phyloP scores from a whole-genome alignment of 116 monocot species.

The Papilionanthe hybrid region DNA sequence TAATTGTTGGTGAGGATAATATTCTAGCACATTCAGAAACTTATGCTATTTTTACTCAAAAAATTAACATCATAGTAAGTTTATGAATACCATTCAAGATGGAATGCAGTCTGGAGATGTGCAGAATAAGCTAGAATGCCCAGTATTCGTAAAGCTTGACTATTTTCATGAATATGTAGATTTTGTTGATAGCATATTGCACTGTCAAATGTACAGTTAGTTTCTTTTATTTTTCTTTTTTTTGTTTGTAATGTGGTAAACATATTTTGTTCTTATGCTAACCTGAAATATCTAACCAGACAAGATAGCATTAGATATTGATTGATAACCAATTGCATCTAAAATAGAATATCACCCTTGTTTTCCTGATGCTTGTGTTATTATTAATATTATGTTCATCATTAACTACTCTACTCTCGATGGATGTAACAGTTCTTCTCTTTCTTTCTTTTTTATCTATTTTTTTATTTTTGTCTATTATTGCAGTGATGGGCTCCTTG shows the following conservation, averaged over 20 bases:
- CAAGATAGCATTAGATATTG: not conserved
- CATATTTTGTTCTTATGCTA: not conserved
- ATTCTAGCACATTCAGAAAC: not conserved
- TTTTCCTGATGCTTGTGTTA: too few species aligned
- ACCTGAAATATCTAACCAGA: not conserved
- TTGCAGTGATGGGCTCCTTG: slow-evolving; percentile 95
- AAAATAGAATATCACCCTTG: not conserved
- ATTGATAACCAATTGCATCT: not conserved
- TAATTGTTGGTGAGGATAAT: not conserved
- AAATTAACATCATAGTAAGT: not conserved
- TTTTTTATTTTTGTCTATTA: slow-evolving; percentile 4
- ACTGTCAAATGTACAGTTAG: not conserved
- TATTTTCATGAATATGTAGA: not conserved
- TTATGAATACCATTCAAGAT: not conserved
- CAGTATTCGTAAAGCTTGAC: not conserved
- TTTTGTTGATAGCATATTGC: not conserved
- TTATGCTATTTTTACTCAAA: not conserved
- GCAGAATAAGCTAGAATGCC: not conserved
- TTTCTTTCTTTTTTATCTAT: not conserved
- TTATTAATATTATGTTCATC: not conserved
- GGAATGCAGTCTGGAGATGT: not conserved
- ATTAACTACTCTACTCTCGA: not conserved
- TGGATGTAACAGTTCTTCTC: not conserved
- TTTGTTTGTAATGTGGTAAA: not conserved
- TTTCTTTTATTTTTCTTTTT: not conserved